phyloP scores from a whole-genome alignment of 768 basidiomycete genomes.

The Postia placenta region DNA sequence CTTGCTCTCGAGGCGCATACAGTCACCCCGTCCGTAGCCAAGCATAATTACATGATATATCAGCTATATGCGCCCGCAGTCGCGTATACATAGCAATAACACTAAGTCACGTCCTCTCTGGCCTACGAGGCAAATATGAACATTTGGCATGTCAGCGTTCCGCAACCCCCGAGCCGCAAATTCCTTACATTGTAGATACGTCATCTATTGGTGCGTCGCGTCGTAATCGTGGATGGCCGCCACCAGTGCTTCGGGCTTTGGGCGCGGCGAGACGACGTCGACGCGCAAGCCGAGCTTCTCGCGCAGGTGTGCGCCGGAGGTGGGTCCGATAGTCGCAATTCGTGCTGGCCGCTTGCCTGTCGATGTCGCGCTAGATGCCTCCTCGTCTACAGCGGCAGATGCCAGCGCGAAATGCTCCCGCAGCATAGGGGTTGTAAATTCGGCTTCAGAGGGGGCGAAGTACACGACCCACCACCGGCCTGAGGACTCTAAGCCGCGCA shows the following conservation, averaged over 20 bases:
- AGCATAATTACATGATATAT: too few relatives aligned
- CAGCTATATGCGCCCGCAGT: too few relatives aligned
- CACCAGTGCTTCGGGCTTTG: conserved; percentile 47
- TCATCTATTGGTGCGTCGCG: neutral
- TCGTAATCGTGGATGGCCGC: conserved; percentile 1
- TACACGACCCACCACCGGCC: conserved; percentile 61
- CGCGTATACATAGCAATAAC: too few relatives aligned
- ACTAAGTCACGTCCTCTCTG: too few relatives aligned
- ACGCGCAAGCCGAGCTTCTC: conserved; percentile 43
- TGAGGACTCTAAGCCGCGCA: neutral
- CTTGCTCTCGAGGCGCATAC: too few relatives aligned
- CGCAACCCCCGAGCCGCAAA: too few relatives aligned
- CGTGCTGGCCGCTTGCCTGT: conserved; percentile 4
- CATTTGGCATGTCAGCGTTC: too few relatives aligned
- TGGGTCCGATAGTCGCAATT: conserved; percentile 65
- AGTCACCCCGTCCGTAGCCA: too few relatives aligned
- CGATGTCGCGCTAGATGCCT: neutral
- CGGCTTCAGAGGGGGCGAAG: conserved; percentile 72
- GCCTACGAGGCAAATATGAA: too few relatives aligned
- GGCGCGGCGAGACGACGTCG: conserved; percentile 48
- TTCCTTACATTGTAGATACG: neutral
- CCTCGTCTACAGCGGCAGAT: neutral
- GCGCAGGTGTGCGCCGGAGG: conserved; percentile 47
- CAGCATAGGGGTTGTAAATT: conserved; percentile 47
- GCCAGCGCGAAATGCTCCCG: conserved; percentile 38